A percentile compares a stretch with the other conserved stretches of the same genome.
Evolutionary conservation across 179 eudicot species (phyloP).

Genomic region (Vitellaria paradoxa): DNA sequence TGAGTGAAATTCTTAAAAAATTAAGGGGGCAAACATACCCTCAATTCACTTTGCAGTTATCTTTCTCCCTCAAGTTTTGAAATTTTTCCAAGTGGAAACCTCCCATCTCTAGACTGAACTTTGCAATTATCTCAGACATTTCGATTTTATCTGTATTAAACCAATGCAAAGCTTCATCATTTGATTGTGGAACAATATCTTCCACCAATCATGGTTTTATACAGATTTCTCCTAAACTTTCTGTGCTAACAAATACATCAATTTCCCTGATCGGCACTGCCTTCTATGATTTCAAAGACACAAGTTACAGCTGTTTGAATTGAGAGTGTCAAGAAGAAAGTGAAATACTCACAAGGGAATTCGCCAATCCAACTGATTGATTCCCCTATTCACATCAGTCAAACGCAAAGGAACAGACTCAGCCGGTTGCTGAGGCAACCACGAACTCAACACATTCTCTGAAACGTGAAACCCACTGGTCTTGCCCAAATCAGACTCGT

Average conservation of each 20-base stretch:
- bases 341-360: slow-evolving; percentile 63
- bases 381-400: slow-evolving; percentile 60
- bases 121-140: not conserved
- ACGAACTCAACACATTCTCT: slow-evolving; percentile 52
- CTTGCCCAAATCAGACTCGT: slow-evolving; percentile 28
- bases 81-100: not conserved
- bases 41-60: not conserved
- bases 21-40: not conserved
- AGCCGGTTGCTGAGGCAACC: slow-evolving; percentile 52
- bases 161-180: not conserved
- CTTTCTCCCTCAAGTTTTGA: not conserved
- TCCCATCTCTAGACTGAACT: not conserved
- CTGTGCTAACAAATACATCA: not conserved
- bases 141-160: not conserved
- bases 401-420: slow-evolving; percentile 56
- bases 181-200: not conserved
- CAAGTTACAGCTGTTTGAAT: not conserved
- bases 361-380: slow-evolving; percentile 66
- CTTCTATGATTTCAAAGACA: not conserved
- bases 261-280: not conserved
- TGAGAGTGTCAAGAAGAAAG: not conserved
- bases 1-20: too few relatives aligned
- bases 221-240: not conserved
- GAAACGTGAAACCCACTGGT: slow-evolving; percentile 52
- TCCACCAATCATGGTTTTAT: not conserved